A percentile compares a stretch with the other conserved stretches of the same genome.
Conservation (phyloP, 768 basidiomycete species). For the Lactarius tabidus region DNA sequence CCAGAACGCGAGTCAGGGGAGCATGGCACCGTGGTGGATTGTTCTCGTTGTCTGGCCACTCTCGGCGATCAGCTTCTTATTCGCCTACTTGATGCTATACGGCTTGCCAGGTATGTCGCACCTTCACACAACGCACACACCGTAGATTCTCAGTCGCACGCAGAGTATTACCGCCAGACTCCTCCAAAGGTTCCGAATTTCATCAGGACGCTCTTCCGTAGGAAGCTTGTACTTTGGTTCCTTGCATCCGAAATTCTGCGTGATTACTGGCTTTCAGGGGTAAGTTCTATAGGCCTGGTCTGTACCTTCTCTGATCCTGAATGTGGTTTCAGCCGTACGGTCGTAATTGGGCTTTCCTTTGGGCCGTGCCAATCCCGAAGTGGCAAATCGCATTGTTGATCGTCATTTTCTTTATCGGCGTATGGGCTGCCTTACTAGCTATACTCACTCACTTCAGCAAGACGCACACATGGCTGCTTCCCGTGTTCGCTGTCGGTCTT, state of each 20-base stretch:
- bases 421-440: conserved; percentile 75
- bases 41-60: conserved; percentile 79
- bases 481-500: conserved; percentile 92
- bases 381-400: conserved; percentile 82
- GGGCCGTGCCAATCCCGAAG: conserved; percentile 77
- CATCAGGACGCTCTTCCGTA: conserved; percentile 80
- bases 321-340: conserved; percentile 64
- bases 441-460: conserved; percentile 85
- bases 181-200: conserved; percentile 95
- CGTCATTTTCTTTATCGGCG: conserved; percentile 76
- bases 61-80: conserved; percentile 65
- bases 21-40: conserved; percentile 80
- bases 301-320: neutral
- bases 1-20: conserved; percentile 48
- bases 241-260: conserved; percentile 85
- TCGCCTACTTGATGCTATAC: conserved; percentile 78
- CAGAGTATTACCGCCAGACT: conserved; percentile 87
- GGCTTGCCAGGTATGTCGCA: conserved; percentile 71
- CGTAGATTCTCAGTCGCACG: conserved; percentile 21
- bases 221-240: conserved; percentile 95
- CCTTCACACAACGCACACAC: neutral
- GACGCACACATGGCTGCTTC: conserved; percentile 92
- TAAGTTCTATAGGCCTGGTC: conserved; percentile 36
- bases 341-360: conserved; percentile 92
- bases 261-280: conserved; percentile 89